These are phyloP conservation scores for Mortierella sp. DNA, from an alignment of 371 early-diverging fungal genomes.

Conservation along the genomic window DNA sequence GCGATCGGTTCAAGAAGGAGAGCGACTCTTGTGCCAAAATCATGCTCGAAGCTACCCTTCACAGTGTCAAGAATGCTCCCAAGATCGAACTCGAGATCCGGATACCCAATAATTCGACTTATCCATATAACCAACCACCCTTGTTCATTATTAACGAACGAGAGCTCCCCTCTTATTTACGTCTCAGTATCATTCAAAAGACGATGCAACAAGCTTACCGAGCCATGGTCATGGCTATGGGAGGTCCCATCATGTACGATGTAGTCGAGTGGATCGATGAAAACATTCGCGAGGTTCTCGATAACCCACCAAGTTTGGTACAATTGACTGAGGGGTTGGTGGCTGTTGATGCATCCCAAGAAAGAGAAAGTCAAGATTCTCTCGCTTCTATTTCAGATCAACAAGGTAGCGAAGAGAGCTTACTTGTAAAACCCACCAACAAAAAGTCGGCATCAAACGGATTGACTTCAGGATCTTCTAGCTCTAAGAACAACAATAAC, in stretches of 20 bases:
- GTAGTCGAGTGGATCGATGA: constrained; percentile 78
- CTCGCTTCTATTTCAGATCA: constrained; percentile 8
- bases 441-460: constrained; percentile 15
- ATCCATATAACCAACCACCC: constrained; percentile 74
- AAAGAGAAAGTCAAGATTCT: constrained; percentile 35
- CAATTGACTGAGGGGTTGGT: constrained; percentile 61
- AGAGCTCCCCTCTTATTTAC: constrained; percentile 76
- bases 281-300: constrained; percentile 61
- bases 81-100: constrained; percentile 63
- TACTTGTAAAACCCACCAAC: constrained; percentile 14
- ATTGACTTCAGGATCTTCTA: background rate
- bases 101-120: constrained; percentile 62
- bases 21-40: constrained; percentile 14
- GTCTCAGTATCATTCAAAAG: constrained; percentile 69
- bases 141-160: constrained; percentile 70
- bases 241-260: constrained; percentile 76
- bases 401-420: constrained; percentile 7
- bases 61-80: constrained; percentile 43
- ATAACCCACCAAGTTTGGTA: constrained; percentile 69
- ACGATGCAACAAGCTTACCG: constrained; percentile 64
- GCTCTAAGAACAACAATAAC: constrained; percentile 8
- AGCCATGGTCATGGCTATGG: constrained; percentile 57
- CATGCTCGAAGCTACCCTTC: constrained; percentile 34
- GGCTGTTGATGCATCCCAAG: constrained; percentile 33
- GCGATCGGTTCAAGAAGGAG: constrained; percentile 52